Base-by-base conservation (phyloP, 306 rosid species). In the Glycine tomentella region DNA sequence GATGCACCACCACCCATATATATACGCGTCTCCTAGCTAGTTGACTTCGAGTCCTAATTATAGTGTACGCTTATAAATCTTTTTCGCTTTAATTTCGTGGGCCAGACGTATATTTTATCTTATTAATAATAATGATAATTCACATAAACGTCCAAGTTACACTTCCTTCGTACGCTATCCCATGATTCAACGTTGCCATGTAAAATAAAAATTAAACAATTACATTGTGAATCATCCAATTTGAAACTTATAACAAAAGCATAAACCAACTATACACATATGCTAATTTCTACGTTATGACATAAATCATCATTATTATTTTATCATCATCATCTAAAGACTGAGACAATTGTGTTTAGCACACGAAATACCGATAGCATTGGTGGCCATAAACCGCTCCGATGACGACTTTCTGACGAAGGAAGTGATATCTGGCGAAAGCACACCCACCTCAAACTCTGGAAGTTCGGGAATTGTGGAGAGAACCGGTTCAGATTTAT, bases 391-490 rank as follows among this genome's bases (percentile, higher is more conserved):
- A 53, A 94, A 87, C 69, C 95, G 63, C 77, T 81, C 97, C 2
- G 98, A 91, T 3, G 84, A 82, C 0, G 95, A 83, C 87, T 86
- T 90, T 83, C 75, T 63, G 2, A 89, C 92, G 14, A 90, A 71
- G 53, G 97, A 79, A 76, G 84, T 81, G n/a, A 91, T 84, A 80
- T 91, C 97, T 72, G 98, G 98, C 3, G 97, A 92, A 61, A 88
- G n/a, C 11, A 69, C 87, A 0, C 58, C 83, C 8, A 88, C 69
- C 74, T 91, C 95, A 7, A 79, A 74, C 83, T 91, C 97, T 0
- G 97, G 94, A 68, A 77, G 85, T 57, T 94, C 98, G 0, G 92
- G 98, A 5, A 94, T 92, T 2, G 97, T 87, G 4, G 92, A 84
- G 9, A 94, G 95, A 25, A 89, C 75, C 1, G 86, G 9, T 42